Evolutionary conservation across 768 basidiomycete species (phyloP).

Genomic region (Lentinula sp.): DNA sequence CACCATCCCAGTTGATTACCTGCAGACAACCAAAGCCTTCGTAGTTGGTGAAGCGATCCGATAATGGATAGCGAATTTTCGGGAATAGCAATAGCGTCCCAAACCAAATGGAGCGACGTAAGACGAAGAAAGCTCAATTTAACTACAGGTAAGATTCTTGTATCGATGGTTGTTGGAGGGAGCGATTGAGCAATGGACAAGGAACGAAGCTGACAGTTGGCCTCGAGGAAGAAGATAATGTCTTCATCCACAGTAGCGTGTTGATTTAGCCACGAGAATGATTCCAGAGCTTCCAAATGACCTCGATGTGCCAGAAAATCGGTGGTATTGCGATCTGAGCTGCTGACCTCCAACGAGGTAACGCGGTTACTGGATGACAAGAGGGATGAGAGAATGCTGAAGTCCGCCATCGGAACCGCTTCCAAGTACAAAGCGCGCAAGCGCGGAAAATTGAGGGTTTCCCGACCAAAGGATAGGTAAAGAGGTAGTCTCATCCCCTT

Average conservation of each 20-base stretch:
- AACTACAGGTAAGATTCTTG: conserved; percentile 13
- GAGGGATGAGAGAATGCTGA: conserved; percentile 9
- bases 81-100: conserved; percentile 11
- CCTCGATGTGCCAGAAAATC: conserved; percentile 13
- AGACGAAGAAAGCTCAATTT: conserved; percentile 12
- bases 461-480: background rate
- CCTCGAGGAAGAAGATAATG: conserved; percentile 15
- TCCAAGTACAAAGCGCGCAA: conserved; percentile 17
- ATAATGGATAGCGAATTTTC: conserved; percentile 15
- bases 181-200: conserved; percentile 14
- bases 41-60: conserved; percentile 14
- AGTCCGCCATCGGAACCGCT: conserved; percentile 11
- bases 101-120: conserved; percentile 20
- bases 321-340: background rate
- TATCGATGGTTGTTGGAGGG: conserved; percentile 12
- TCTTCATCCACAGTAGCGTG: conserved; percentile 9
- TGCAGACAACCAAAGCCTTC: conserved; percentile 22
- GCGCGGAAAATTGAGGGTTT: conserved; percentile 10
- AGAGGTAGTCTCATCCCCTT: background rate
- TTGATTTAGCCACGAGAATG: conserved; percentile 16
- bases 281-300: conserved; percentile 15
- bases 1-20: conserved; percentile 17
- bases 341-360: conserved; percentile 10
- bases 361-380: conserved; percentile 4
- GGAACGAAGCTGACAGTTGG: conserved; percentile 20